phyloP scores from a whole-genome alignment of 225 moss, liverwort and hornwort genomes.

The Asterella californica region DNA sequence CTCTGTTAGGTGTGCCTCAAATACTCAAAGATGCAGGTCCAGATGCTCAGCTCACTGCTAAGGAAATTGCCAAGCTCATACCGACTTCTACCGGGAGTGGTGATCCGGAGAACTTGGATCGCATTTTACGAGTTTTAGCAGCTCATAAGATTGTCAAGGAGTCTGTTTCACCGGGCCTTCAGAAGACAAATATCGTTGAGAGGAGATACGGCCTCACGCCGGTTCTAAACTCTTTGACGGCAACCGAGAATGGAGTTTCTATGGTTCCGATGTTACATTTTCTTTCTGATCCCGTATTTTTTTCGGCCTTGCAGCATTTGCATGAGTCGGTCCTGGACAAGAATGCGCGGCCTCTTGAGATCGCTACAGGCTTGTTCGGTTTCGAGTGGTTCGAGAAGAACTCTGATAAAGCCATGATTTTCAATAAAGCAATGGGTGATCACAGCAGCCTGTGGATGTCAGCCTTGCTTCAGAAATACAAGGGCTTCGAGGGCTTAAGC shows the following conservation, averaged over 20 bases:
- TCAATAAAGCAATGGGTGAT: not conserved
- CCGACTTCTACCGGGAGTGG: not conserved
- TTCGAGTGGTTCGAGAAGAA: not conserved
- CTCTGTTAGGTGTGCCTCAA: too few species aligned
- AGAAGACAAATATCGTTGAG: not conserved
- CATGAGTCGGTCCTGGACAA: not conserved
- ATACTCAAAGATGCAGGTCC: too few species aligned
- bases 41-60: too few species aligned
- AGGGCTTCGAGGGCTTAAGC: not conserved
- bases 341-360: not conserved
- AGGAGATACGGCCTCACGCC: not conserved
- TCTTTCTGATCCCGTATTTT: not conserved
- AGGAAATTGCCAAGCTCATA: not conserved
- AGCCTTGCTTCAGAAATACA: not conserved
- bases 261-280: not conserved
- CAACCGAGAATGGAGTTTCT: not conserved
- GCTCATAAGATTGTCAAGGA: not conserved
- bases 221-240: too few species aligned
- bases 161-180: not conserved
- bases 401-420: not conserved
- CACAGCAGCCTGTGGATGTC: too few species aligned
- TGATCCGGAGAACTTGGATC: not conserved
- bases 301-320: not conserved
- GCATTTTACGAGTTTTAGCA: slow-evolving; percentile 3
- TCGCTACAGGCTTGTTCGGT: not conserved